Percentiles rank a stretch among this genome's conserved stretches.
Evolutionary conservation across 495 filamentous ascomycete species (phyloP).

Genomic region (Pseudoneurospora amorphoporcata): DNA sequence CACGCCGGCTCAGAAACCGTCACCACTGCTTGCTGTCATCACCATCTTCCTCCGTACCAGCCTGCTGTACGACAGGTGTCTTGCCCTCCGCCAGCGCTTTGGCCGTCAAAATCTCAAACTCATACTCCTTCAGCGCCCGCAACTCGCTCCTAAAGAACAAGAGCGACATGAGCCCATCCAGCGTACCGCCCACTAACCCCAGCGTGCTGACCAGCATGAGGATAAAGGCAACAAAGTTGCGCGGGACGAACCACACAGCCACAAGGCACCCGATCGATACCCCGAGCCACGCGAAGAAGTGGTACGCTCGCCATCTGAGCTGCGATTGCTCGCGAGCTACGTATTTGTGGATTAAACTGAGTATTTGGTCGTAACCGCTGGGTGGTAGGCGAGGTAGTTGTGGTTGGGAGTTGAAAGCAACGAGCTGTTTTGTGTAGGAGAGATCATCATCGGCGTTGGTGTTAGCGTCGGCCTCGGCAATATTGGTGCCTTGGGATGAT

Average conservation of each 20-base stretch:
- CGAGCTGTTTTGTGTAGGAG: conserved; percentile 19
- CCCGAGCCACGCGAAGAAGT: conserved; percentile 58
- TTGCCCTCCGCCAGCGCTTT: conserved; percentile 24
- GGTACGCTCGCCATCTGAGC: conserved; percentile 54
- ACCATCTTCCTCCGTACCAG: conserved; percentile 14
- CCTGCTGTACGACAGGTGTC: conserved; percentile 6
- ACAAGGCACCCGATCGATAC: conserved; percentile 62
- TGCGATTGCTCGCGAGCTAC: conserved; percentile 56
- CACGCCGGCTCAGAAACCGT: conserved; percentile 3
- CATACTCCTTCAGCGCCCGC: conserved; percentile 80
- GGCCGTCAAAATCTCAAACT: conserved; percentile 81
- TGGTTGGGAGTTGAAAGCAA: conserved; percentile 6
- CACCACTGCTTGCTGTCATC: conserved; percentile 4
- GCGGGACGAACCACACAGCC: conserved; percentile 75
- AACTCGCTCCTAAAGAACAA: conserved; percentile 79
- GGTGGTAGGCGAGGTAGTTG: conserved; percentile 14
- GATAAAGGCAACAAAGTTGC: conserved; percentile 68
- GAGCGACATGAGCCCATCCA: conserved; percentile 78
- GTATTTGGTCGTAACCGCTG: conserved; percentile 60
- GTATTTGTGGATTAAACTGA: conserved; percentile 57
- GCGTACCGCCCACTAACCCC: conserved; percentile 59
- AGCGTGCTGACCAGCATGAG: conserved; percentile 69
- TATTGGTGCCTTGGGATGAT: conserved; percentile 5
- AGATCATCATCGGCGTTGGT: conserved; percentile 12
- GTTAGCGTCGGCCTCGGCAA: conserved; percentile 17